Evolutionary conservation across 169 alveolate species (phyloP).

Genomic region (Plasmodium coatneyi): DNA sequence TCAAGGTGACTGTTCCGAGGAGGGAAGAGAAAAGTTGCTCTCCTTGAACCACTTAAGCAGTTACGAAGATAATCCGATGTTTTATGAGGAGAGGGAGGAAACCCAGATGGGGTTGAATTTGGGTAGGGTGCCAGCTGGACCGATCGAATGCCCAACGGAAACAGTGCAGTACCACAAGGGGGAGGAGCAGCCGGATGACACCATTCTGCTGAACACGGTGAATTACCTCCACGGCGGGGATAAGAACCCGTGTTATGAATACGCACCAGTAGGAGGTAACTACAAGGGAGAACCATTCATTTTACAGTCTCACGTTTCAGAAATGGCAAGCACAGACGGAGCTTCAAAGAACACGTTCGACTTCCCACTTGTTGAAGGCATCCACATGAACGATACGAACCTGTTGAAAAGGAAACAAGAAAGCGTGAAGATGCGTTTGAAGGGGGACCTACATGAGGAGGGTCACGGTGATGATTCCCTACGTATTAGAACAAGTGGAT

Average conservation of each 20-base stretch:
- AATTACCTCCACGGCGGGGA: neutral
- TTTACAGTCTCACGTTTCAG: neutral
- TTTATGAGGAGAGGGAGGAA: neutral
- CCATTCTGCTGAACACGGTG: neutral
- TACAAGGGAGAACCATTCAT: neutral
- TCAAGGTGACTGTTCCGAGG: neutral
- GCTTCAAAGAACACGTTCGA: neutral
- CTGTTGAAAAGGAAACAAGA: neutral
- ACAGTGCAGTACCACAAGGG: neutral
- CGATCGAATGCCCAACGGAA: neutral
- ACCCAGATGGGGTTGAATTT: neutral
- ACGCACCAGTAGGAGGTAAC: neutral
- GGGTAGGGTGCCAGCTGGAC: neutral
- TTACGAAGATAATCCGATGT: neutral
- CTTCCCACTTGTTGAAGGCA: neutral
- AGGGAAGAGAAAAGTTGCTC: neutral
- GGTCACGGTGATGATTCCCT: neutral
- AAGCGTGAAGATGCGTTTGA: neutral
- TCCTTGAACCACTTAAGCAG: neutral
- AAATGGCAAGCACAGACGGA: neutral
- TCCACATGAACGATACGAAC: neutral
- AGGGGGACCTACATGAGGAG: neutral
- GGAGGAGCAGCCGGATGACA: neutral
- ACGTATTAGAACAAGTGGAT: neutral
- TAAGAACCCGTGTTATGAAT: neutral